Percentiles rank a stretch among this genome's conserved stretches.
Conservation (phyloP, 2,329 filamentous ascomycete species). For the Hypoxylon sp. region DNA sequence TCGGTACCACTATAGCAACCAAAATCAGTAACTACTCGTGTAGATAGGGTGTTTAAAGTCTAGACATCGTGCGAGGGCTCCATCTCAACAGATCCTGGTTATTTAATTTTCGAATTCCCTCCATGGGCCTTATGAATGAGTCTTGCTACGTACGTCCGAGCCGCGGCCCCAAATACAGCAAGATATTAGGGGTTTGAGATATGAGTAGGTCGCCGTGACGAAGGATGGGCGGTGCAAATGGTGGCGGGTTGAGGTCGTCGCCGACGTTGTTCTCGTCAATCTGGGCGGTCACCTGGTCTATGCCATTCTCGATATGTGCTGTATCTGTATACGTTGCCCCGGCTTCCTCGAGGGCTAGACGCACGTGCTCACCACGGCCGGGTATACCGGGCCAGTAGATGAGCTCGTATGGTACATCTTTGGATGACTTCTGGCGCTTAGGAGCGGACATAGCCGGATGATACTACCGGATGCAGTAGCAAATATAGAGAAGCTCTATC, state of each 20-base stretch:
- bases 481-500: neutral
- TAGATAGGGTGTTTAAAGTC: neutral
- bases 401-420: conserved; percentile 71
- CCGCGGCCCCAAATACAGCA: conserved; percentile 76
- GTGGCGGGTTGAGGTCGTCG: conserved; percentile 72
- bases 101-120: neutral
- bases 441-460: conserved; percentile 45
- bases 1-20: conserved; percentile 58
- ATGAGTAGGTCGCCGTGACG: conserved; percentile 73
- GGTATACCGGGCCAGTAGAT: conserved; percentile 81
- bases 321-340: conserved; percentile 75
- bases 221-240: conserved; percentile 77
- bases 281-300: conserved; percentile 64
- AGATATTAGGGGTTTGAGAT: conserved; percentile 79
- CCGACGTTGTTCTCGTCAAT: conserved; percentile 63
- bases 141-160: conserved; percentile 59
- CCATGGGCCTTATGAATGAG: neutral
- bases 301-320: conserved; percentile 64
- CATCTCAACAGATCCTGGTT: neutral
- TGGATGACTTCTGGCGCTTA: conserved; percentile 60
- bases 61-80: neutral
- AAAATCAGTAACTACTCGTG: neutral
- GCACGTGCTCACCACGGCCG: conserved; percentile 81
- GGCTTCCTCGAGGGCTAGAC: conserved; percentile 79
- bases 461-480: neutral